These are phyloP conservation scores for Sporothrix pallida DNA, from an alignment of 2,329 filamentous ascomycete genomes.

Conservation along the genomic window DNA sequence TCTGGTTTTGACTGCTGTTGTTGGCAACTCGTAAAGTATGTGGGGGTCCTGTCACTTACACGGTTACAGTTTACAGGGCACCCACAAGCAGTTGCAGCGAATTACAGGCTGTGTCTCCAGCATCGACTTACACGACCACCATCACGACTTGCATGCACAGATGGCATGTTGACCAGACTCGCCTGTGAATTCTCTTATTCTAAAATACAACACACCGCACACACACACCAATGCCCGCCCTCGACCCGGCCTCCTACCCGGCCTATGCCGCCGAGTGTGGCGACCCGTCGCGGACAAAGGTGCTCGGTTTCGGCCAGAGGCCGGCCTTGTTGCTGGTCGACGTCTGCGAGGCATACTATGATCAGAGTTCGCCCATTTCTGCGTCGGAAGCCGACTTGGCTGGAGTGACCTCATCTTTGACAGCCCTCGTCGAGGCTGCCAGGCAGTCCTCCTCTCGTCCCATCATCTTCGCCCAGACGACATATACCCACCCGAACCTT, in stretches of 20 bases:
- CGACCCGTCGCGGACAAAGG: slow-evolving; percentile 18
- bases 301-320: slow-evolving; percentile 49
- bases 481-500: not conserved
- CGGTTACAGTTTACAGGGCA: too few relatives aligned
- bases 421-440: slow-evolving; percentile 50
- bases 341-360: slow-evolving; percentile 56
- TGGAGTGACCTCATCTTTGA: slow-evolving; percentile 49
- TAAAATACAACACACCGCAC: not conserved
- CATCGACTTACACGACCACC: not conserved
- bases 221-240: not conserved
- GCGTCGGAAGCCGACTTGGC: slow-evolving; percentile 33
- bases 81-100: too few relatives aligned
- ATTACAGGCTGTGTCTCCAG: too few relatives aligned
- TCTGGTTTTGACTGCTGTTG: too few relatives aligned
- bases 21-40: too few relatives aligned
- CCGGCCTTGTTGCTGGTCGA: slow-evolving; percentile 55
- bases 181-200: too few relatives aligned
- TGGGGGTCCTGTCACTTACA: too few relatives aligned
- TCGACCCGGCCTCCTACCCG: slow-evolving; percentile 2
- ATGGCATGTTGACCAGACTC: too few relatives aligned
- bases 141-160: too few relatives aligned
- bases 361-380: slow-evolving; percentile 44
- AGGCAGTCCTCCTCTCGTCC: slow-evolving; percentile 37
- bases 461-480: slow-evolving; percentile 23
- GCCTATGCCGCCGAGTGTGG: slow-evolving; percentile 19